Evolutionary conservation across 306 rosid species (phyloP), one percentile per base, ranked within the genome.

Genomic region (Medicago ruthenica): DNA sequence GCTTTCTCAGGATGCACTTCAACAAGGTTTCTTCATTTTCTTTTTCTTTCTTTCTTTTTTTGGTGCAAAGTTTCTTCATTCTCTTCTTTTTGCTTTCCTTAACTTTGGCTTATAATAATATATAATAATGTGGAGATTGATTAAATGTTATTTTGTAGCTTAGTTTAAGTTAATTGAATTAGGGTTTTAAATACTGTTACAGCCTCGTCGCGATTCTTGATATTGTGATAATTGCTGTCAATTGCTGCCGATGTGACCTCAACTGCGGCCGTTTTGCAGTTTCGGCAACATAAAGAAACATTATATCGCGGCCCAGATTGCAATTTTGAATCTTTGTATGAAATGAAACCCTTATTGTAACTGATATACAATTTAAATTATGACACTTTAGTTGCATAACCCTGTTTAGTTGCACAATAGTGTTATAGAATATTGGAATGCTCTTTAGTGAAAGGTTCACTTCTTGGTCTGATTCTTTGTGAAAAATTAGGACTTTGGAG

Each of bases 1-100:
- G 83, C 83, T 89, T 72, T 84, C 76, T 59, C 92, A 88, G 78
- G 87, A 87, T 24, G 94, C 94, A 15, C 93, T 94, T 61, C 85
- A 83, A 76, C 76, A 81, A 85, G 98, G 98, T 94, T 85, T 44
- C 82, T 73, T 76, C 45, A 16, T 70, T 48, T 53, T 74, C 3
- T 1, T 57, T 57, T 4, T 57, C 15, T 9, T 9, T 31, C 36
- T 31, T 31, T 31, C 6, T 31, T 31, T 34, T 34, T 34, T 34
- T 34, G 1, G 37, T 34, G 0, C 37, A 34, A 34, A 34, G 37
- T 34, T 34, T 34, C 37, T 34, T 34, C 4, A 27, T 27, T 93
- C 83, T 44, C 82, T 73, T 76, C 45, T 16, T 70, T 50, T 53
- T 74, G 6, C 4, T 58, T 58, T 8, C 22, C 16, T 10, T 11